phyloP scores from a whole-genome alignment of 768 basidiomycete species.

The Boletus edulis region DNA sequence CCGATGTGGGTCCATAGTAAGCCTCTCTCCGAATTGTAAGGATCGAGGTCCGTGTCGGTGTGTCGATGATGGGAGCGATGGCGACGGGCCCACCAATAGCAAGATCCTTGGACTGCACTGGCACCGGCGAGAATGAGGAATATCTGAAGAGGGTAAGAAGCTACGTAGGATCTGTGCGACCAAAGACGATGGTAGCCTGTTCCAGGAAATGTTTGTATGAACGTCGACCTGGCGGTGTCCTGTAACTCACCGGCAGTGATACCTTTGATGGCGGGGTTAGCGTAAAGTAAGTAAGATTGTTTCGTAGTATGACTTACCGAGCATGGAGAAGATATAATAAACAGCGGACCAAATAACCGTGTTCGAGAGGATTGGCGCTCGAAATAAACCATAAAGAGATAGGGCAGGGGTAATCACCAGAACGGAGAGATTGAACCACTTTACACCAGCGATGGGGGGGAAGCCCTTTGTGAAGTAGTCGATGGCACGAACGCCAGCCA shows the following conservation, averaged over 20 bases:
- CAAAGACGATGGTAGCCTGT: slow-evolving; percentile 80
- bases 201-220: slow-evolving; percentile 3
- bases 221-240: background rate
- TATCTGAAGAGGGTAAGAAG: slow-evolving; percentile 65
- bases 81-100: slow-evolving; percentile 83
- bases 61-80: slow-evolving; percentile 84
- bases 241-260: slow-evolving; percentile 45
- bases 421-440: slow-evolving; percentile 77
- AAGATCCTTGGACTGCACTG: slow-evolving; percentile 84
- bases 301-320: slow-evolving; percentile 47
- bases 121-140: slow-evolving; percentile 72
- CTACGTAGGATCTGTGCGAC: slow-evolving; percentile 84
- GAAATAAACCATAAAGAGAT: slow-evolving; percentile 64
- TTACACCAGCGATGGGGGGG: slow-evolving; percentile 53
- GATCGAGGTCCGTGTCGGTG: slow-evolving; percentile 85
- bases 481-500: slow-evolving; percentile 11
- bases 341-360: slow-evolving; percentile 61
- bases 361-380: slow-evolving; percentile 41
- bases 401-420: slow-evolving; percentile 70
- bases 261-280: slow-evolving; percentile 31
- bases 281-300: slow-evolving; percentile 6
- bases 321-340: slow-evolving; percentile 88
- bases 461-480: slow-evolving; percentile 28
- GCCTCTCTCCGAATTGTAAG: slow-evolving; percentile 78
- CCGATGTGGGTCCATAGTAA: slow-evolving; percentile 78